These are phyloP conservation scores for Hsuehochloa calcarea DNA, from an alignment of 176 grass and related monocot genomes.

Conservation along the genomic window DNA sequence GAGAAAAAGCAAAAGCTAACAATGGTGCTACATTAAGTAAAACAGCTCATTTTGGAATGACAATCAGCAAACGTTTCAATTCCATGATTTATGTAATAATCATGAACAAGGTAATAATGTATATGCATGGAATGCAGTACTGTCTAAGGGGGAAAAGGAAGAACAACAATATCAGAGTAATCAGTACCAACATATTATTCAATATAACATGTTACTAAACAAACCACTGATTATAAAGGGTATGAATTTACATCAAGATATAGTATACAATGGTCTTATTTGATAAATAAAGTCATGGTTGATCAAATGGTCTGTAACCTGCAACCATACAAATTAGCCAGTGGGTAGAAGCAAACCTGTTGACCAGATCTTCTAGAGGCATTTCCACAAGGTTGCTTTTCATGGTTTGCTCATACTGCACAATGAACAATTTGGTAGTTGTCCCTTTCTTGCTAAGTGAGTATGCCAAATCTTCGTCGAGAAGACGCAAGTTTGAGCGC, in stretches of 20 bases:
- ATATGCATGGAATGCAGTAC: background rate
- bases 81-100: background rate
- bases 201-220: background rate
- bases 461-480: conserved; percentile 44
- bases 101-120: background rate
- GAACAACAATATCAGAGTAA: background rate
- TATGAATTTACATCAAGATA: background rate
- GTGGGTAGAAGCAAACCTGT: conserved; percentile 40
- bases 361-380: conserved; percentile 45
- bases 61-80: background rate
- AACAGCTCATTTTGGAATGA: background rate
- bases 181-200: background rate
- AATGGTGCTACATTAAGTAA: background rate
- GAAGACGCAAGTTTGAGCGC: conserved; percentile 33
- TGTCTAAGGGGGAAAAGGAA: background rate
- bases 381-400: conserved; percentile 29
- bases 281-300: background rate
- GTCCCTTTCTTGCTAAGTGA: conserved; percentile 48
- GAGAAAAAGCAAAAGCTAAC: background rate
- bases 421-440: conserved; percentile 48
- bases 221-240: background rate
- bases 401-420: conserved; percentile 33
- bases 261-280: background rate
- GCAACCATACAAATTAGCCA: background rate
- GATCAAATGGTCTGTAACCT: background rate